Percentiles rank a stretch among this genome's conserved stretches.
These are phyloP conservation scores for Penicillium decumbens DNA, from an alignment of 2,329 filamentous ascomycete species.

Conservation along the genomic window DNA sequence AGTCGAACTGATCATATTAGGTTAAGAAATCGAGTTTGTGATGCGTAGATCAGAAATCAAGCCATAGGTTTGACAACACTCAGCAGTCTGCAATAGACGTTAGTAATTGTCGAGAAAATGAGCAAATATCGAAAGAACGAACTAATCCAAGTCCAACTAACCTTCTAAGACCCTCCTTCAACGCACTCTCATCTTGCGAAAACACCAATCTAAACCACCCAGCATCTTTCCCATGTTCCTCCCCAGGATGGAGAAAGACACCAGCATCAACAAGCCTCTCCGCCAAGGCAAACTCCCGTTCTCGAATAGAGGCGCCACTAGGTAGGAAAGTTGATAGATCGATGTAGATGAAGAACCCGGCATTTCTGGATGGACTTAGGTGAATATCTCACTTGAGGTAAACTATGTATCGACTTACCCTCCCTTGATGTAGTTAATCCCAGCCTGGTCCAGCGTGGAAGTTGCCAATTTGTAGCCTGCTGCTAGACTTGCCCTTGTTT, in stretches of 20 bases:
- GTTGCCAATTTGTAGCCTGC: constrained; percentile 29
- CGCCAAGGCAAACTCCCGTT: constrained; percentile 45
- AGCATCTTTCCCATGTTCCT: constrained; percentile 42
- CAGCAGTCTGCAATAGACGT: constrained; percentile 1
- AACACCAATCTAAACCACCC: constrained; percentile 56
- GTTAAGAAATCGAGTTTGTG: background rate
- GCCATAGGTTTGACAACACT: constrained; percentile 2
- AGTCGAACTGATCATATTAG: too few relatives aligned
- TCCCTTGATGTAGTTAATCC: constrained; percentile 37
- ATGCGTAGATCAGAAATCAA: background rate
- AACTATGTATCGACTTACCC: constrained; percentile 19
- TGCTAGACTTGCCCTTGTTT: constrained; percentile 23
- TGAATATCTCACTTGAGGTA: background rate
- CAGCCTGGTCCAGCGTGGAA: constrained; percentile 32
- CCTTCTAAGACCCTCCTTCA: constrained; percentile 37
- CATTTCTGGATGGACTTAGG: constrained; percentile 29
- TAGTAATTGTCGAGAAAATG: background rate
- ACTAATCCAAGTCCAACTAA: constrained; percentile 6
- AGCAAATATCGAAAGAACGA: background rate
- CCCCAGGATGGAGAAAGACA: constrained; percentile 49
- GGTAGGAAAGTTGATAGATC: constrained; percentile 43
- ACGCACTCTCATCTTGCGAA: constrained; percentile 31
- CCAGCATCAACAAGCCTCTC: constrained; percentile 45
- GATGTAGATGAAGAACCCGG: constrained; percentile 47
- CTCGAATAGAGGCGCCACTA: constrained; percentile 16